Evolutionary conservation across 2,329 filamentous ascomycete species (phyloP).

Genomic region (Colletotrichum gigasporum): DNA sequence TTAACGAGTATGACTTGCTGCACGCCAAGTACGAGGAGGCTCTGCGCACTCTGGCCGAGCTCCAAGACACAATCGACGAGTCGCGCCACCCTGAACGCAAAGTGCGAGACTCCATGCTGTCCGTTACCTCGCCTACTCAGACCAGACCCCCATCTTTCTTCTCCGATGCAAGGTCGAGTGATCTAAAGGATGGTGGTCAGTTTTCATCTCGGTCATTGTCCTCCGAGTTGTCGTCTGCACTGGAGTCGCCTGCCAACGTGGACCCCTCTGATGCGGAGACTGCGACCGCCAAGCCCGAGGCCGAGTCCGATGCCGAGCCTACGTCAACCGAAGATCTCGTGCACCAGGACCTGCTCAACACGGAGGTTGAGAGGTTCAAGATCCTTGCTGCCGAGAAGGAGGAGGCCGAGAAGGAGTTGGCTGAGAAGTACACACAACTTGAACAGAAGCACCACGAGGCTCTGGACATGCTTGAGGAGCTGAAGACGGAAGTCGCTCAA

Average conservation of each 20-base stretch:
- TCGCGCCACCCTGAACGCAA: constrained; percentile 68
- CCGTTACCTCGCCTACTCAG: constrained; percentile 57
- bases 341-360: constrained; percentile 55
- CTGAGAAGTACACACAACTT: constrained; percentile 83
- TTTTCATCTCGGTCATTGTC: constrained; percentile 89
- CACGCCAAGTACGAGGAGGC: constrained; percentile 92
- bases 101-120: constrained; percentile 65
- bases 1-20: constrained; percentile 83
- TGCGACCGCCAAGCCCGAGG: constrained; percentile 51
- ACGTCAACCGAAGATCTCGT: constrained; percentile 45
- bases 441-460: constrained; percentile 84
- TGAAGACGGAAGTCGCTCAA: constrained; percentile 86
- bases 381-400: constrained; percentile 80
- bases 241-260: constrained; percentile 75
- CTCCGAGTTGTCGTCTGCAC: constrained; percentile 89
- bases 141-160: constrained; percentile 83
- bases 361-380: constrained; percentile 78
- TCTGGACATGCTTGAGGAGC: constrained; percentile 86
- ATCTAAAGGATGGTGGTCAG: constrained; percentile 72
- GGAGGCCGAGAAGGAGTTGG: constrained; percentile 75
- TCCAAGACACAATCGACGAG: constrained; percentile 88
- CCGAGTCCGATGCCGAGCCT: constrained; percentile 15
- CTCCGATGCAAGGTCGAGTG: constrained; percentile 77
- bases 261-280: constrained; percentile 71
- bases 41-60: constrained; percentile 80